Conservation (phyloP, 2,329 filamentous ascomycete genomes). For the Didymella pomorum region DNA sequence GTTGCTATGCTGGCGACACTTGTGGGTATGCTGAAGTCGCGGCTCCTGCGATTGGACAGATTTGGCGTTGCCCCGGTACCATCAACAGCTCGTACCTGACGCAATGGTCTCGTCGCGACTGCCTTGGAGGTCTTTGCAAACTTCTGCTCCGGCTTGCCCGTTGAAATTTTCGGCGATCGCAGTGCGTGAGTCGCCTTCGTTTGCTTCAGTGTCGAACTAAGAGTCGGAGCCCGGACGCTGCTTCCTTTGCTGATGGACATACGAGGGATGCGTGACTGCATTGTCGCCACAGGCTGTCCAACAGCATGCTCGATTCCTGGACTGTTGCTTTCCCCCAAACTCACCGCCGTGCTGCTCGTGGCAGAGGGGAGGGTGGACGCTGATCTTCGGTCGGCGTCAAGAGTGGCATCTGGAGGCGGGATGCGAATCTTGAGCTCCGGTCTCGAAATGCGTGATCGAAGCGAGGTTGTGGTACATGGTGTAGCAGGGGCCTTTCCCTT, state of each 20-base stretch:
- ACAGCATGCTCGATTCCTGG: background rate
- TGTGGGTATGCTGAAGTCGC: background rate
- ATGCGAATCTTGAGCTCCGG: slow-evolving; percentile 36
- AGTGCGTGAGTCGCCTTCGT: slow-evolving; percentile 25
- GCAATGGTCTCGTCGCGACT: slow-evolving; percentile 5
- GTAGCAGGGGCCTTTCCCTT: background rate
- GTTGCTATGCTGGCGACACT: background rate
- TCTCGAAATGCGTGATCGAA: slow-evolving; percentile 8
- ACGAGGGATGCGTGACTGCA: slow-evolving; percentile 37
- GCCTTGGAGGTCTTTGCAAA: background rate
- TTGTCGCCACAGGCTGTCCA: slow-evolving; percentile 5
- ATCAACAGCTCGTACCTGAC: slow-evolving; percentile 36
- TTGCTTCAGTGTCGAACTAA: slow-evolving; percentile 28
- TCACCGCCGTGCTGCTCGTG: slow-evolving; percentile 18
- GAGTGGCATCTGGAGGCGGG: slow-evolving; percentile 3
- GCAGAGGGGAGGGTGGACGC: slow-evolving; percentile 13
- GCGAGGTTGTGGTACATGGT: slow-evolving; percentile 2
- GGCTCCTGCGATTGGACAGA: background rate
- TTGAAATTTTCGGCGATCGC: background rate
- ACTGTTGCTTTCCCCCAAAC: background rate
- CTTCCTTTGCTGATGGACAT: slow-evolving; percentile 8
- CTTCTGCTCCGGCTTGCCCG: background rate
- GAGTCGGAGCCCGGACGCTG: slow-evolving; percentile 20
- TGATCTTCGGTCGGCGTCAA: slow-evolving; percentile 14
- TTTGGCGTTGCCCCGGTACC: slow-evolving; percentile 32